These are phyloP conservation scores for Lenwebbia sp. DNA, from an alignment of 345 rosid species.

Conservation along the genomic window DNA sequence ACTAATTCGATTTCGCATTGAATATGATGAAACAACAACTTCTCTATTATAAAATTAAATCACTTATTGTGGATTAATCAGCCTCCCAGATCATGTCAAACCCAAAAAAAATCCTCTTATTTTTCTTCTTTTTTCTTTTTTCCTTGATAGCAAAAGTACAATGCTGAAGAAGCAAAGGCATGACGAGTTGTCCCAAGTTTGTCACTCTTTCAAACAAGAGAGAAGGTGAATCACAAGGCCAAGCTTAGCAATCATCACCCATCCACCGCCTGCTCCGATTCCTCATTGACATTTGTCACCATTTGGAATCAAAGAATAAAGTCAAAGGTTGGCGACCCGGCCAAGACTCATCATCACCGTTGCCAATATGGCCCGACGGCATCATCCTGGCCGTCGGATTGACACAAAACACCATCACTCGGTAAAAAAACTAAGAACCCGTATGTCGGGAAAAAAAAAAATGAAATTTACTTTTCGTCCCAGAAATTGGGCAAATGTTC, in stretches of 20 bases:
- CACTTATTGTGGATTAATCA: not conserved
- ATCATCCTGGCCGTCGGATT: not conserved
- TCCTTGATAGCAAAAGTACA: not conserved
- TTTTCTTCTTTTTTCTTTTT: not conserved
- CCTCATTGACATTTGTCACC: not conserved
- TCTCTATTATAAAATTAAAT: not conserved
- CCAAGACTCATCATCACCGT: not conserved
- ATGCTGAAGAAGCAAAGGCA: not conserved
- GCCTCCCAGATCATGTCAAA: not conserved
- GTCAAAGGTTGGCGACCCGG: not conserved
- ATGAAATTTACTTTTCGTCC: not conserved
- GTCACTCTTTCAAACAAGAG: not conserved
- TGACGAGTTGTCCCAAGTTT: not conserved
- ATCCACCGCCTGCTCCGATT: not conserved
- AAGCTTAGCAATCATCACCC: not conserved
- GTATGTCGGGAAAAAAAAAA: not conserved
- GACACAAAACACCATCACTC: not conserved
- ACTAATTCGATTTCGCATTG: not conserved
- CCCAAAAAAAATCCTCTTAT: not conserved
- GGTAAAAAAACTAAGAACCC: no score
- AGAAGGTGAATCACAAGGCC: not conserved
- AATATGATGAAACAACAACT: not conserved
- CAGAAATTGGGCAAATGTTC: not conserved
- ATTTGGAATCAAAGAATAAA: not conserved
- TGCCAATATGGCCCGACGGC: not conserved